Evolutionary conservation across 805 yeast genomes (phyloP).

Genomic region (Sugiyamaella marilandica): DNA sequence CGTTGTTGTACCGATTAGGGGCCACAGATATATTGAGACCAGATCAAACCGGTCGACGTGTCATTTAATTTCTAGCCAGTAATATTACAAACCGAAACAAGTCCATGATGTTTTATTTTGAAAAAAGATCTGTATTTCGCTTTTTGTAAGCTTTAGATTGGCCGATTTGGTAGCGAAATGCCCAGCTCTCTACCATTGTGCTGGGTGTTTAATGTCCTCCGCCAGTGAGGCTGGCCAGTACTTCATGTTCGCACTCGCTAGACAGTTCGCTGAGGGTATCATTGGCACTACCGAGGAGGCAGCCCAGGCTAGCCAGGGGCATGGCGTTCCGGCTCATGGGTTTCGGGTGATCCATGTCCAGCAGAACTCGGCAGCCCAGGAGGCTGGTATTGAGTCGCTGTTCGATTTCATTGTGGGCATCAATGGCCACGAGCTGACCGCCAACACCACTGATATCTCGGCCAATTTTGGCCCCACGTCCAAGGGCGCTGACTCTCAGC

Average conservation of each 20-base stretch:
- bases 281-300: conserved; percentile 24
- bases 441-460: background rate
- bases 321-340: conserved; percentile 36
- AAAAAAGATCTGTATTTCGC: too few species aligned
- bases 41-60: too few species aligned
- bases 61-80: too few species aligned
- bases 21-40: too few species aligned
- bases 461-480: background rate
- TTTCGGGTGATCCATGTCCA: conserved; percentile 53
- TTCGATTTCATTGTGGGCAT: conserved; percentile 83
- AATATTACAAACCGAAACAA: too few species aligned
- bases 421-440: conserved; percentile 55
- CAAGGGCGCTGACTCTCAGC: background rate
- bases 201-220: too few species aligned
- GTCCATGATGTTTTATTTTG: too few species aligned
- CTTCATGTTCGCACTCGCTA: conserved; percentile 58
- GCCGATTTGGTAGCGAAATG: too few species aligned
- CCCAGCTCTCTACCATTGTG: too few species aligned
- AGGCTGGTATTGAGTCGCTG: conserved; percentile 68
- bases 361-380: conserved; percentile 43
- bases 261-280: conserved; percentile 43
- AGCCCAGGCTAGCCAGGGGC: conserved; percentile 4
- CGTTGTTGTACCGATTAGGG: too few species aligned
- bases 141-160: too few species aligned
- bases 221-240: too few species aligned